Base-by-base conservation (phyloP, 2,329 filamentous ascomycete genomes). In the Thyridium curvatum region DNA sequence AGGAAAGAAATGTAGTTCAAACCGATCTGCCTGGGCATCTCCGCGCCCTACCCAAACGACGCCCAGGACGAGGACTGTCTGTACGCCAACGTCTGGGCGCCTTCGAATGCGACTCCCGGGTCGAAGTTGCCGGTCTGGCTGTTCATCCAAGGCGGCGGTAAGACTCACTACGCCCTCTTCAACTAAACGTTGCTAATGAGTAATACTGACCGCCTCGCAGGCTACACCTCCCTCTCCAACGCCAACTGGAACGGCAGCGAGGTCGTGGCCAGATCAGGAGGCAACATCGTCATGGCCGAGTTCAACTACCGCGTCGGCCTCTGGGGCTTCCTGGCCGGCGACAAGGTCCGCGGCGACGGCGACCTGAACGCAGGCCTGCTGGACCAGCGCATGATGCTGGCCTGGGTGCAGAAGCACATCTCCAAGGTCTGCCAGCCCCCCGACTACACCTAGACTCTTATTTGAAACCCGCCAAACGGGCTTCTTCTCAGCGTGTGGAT, bases 81-180 rank as follows among this genome's bases (percentile, higher is more conserved):
- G 2, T 83, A 81, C 46, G 63, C 87, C 8, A 73, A 82, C 39
- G 66, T 82, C 8, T 81, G 74, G 49, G 77, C 81, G 1, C 78
- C 83, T 1, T 72, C 68, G 2, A 58, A 65, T 13, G 71, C 71
- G 0, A 73, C 65, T 0, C 34, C 42, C 0, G 40, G 47, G 12
- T 66, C 66, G 0, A 73, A 69, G 41, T 46, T 75, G 17, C 71
- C 72, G 1, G 71, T 77, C 5, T 74, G 71, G 67, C 56, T 75
- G 9, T 76, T 71, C 50, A 73, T 76, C 34, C 69, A 67, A 43
- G 64, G 64, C 12, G 64, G 63, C 2, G 55, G 59, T 63, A 44
- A 41, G 60, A n/a, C n/a, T n/a, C n/a, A n/a, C n/a, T n/a, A n/a
- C n/a, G n/a, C n/a, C 55, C 8, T 21, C 18, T 34, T 9, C 12